These are phyloP conservation scores for Dothiorella sarmentorum DNA, from an alignment of 2,329 filamentous ascomycete genomes.

Conservation along the genomic window DNA sequence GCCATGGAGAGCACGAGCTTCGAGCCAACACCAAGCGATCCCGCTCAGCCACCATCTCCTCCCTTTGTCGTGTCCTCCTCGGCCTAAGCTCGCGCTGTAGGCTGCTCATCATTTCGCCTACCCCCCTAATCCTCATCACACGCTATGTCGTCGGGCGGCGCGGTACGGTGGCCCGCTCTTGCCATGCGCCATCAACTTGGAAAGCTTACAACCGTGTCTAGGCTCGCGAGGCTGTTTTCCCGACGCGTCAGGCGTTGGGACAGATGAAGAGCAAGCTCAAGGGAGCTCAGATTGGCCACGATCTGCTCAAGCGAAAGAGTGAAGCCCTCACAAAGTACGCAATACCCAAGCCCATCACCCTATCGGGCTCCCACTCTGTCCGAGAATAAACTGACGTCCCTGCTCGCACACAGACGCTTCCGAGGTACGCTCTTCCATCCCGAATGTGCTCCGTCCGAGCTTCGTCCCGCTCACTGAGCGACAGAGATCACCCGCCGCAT, in stretches of 20 bases:
- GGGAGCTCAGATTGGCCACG: constrained; percentile 74
- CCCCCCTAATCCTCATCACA: constrained; percentile 11
- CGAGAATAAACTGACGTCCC: constrained; percentile 12
- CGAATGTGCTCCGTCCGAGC: constrained; percentile 1
- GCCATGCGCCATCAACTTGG: constrained; percentile 21
- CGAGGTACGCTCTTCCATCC: constrained; percentile 59
- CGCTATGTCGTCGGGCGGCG: constrained; percentile 51
- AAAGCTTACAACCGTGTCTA: constrained; percentile 39
- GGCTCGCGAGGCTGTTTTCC: constrained; percentile 95
- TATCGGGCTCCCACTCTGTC: neutral
- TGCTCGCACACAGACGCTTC: constrained; percentile 63
- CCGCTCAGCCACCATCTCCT: constrained; percentile 1
- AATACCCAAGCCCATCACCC: constrained; percentile 20
- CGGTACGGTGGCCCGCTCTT: constrained; percentile 38
- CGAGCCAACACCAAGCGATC: constrained; percentile 9
- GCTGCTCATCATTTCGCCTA: neutral
- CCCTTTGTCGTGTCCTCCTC: neutral
- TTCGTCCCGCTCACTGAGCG: constrained; percentile 16
- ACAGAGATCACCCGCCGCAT: constrained; percentile 90
- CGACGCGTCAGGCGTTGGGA: constrained; percentile 93
- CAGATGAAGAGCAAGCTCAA: constrained; percentile 98
- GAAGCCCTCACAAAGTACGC: constrained; percentile 92
- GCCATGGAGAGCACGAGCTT: constrained; percentile 4
- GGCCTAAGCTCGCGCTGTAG: neutral
- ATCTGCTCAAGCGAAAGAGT: constrained; percentile 93